phyloP scores from a whole-genome alignment of 2,329 filamentous ascomycete genomes.

The Furcasterigmium furcatum region DNA sequence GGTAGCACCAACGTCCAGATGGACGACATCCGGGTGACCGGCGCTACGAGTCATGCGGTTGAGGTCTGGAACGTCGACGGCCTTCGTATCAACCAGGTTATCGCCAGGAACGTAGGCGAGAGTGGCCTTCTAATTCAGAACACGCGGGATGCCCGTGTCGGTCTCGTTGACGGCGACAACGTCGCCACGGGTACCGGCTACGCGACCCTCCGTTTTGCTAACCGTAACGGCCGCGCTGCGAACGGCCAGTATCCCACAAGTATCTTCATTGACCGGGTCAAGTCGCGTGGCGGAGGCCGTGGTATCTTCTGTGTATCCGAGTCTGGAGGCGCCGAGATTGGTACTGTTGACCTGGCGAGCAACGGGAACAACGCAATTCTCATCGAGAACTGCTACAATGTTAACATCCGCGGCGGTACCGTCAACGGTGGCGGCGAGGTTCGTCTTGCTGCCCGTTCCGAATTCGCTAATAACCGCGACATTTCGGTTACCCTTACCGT shows the following conservation, averaged over 20 bases:
- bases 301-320: conserved; percentile 56
- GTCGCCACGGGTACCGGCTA: conserved; percentile 50
- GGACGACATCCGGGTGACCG: conserved; percentile 46
- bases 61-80: conserved; percentile 59
- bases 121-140: conserved; percentile 54
- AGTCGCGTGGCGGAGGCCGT: conserved; percentile 53
- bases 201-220: conserved; percentile 54
- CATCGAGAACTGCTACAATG: conserved; percentile 58
- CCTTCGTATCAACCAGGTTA: conserved; percentile 46
- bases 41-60: conserved; percentile 52
- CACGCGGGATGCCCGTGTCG: conserved; percentile 48
- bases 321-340: conserved; percentile 49
- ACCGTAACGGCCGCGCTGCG: conserved; percentile 47
- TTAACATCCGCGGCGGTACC: conserved; percentile 45
- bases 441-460: conserved; percentile 44
- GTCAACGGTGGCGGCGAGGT: conserved; percentile 55
- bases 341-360: conserved; percentile 43
- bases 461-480: conserved; percentile 52
- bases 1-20: conserved; percentile 51
- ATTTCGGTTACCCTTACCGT: conserved; percentile 50
- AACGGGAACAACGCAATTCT: conserved; percentile 56
- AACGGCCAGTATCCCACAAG: conserved; percentile 49
- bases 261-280: conserved; percentile 47
- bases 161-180: conserved; percentile 53
- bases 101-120: conserved; percentile 51